Evolutionary conservation across 148 eudicot genomes (phyloP).

Genomic region (Rhododendron henanense): DNA sequence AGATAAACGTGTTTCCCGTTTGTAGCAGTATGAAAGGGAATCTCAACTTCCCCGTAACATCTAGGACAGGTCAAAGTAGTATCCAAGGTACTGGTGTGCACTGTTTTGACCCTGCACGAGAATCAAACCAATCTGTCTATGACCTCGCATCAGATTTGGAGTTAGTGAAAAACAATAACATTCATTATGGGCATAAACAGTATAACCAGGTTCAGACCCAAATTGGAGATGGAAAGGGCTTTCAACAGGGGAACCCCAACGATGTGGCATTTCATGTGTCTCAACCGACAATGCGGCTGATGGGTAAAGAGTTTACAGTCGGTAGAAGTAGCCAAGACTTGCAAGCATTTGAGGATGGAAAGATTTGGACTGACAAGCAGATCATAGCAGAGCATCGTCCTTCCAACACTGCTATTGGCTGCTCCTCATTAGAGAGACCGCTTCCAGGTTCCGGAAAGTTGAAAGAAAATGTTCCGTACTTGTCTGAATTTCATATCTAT

Average conservation of each 20-base stretch:
- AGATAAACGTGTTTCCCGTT: slow-evolving; percentile 13
- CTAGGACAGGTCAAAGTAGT: slow-evolving; percentile 3
- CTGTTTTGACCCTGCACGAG: slow-evolving; percentile 6
- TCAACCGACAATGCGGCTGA: slow-evolving; percentile 38
- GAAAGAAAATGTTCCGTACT: not conserved
- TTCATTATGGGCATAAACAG: not conserved
- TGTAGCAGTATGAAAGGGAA: slow-evolving; percentile 9
- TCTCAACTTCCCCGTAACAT: not conserved
- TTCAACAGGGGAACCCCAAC: slow-evolving; percentile 4
- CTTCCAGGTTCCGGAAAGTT: slow-evolving; percentile 6
- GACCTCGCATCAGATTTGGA: slow-evolving; percentile 11
- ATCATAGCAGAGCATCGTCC: slow-evolving; percentile 25
- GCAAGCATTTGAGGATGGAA: slow-evolving; percentile 22
- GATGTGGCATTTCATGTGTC: slow-evolving; percentile 1
- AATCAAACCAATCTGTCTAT: slow-evolving; percentile 5
- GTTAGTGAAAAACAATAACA: not conserved
- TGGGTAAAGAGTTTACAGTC: slow-evolving; percentile 44
- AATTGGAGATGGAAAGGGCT: not conserved
- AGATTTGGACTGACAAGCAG: slow-evolving; percentile 38
- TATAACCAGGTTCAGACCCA: slow-evolving; percentile 15
- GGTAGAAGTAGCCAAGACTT: slow-evolving; percentile 14
- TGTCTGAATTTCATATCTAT: slow-evolving; percentile 13
- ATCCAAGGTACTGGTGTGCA: slow-evolving; percentile 1
- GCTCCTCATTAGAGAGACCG: not conserved
- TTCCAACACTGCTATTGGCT: not conserved